Percentiles rank a stretch among this genome's conserved stretches.
phyloP scores from a whole-genome alignment of 345 rosid species.

The Brassica juncea region DNA sequence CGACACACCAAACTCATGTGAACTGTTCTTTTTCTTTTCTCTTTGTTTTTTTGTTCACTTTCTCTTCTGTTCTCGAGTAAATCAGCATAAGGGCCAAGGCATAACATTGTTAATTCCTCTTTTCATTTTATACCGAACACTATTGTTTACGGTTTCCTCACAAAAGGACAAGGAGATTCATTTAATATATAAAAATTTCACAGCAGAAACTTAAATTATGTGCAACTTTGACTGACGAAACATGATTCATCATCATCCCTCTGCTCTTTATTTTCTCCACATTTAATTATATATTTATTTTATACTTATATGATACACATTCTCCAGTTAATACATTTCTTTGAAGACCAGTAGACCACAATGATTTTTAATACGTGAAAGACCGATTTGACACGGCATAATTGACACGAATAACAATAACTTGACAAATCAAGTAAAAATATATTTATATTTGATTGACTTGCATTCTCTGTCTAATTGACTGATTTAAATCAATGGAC shows the following conservation, averaged over 20 bases:
- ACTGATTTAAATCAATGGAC: slow-evolving; percentile 32
- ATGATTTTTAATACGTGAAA: slow-evolving; percentile 16
- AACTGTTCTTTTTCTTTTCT: slow-evolving; percentile 31
- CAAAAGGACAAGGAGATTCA: too few relatives aligned
- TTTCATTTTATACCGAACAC: background rate
- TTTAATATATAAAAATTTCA: too few relatives aligned
- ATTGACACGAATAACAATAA: slow-evolving; percentile 29
- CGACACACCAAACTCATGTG: slow-evolving; percentile 48
- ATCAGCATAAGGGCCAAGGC: slow-evolving; percentile 8
- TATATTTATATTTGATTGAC: slow-evolving; percentile 1
- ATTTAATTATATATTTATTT: too few relatives aligned
- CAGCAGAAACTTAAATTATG: too few relatives aligned
- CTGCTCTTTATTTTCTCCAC: too few relatives aligned
- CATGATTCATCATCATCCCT: too few relatives aligned
- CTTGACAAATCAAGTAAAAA: background rate
- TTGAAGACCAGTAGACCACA: background rate
- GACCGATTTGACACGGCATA: slow-evolving; percentile 28
- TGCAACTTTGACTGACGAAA: too few relatives aligned
- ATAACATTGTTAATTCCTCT: slow-evolving; percentile 21
- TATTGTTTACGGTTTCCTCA: too few relatives aligned
- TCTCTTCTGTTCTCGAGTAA: slow-evolving; percentile 36
- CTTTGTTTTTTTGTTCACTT: slow-evolving; percentile 11
- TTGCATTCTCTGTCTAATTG: slow-evolving; percentile 19
- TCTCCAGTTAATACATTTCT: slow-evolving; percentile 7
- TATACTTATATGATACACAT: background rate